Percentiles rank a stretch among this genome's conserved stretches.
Evolutionary conservation across 2,329 filamentous ascomycete species (phyloP).

Genomic region (Paracoccidioides brasiliensis): DNA sequence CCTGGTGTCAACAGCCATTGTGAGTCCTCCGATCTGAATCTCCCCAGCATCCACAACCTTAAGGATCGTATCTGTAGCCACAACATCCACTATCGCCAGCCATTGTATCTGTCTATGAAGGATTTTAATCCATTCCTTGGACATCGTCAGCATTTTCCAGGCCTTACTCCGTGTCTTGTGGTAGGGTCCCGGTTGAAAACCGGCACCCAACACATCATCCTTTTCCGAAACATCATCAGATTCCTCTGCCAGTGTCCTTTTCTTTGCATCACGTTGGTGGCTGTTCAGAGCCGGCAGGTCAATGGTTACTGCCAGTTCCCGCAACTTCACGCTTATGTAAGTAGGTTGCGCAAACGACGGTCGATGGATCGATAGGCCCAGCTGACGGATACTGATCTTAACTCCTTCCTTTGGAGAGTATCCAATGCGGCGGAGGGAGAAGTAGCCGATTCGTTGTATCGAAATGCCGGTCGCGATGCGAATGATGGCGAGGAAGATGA

Average conservation of each 20-base stretch:
- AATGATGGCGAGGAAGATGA: slow-evolving; percentile 83
- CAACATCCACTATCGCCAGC: slow-evolving; percentile 78
- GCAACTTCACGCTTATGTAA: slow-evolving; percentile 82
- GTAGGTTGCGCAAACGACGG: slow-evolving; percentile 96
- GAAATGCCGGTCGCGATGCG: slow-evolving; percentile 88
- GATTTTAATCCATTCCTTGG: slow-evolving; percentile 76
- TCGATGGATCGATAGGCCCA: slow-evolving; percentile 78
- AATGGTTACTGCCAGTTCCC: slow-evolving; percentile 71
- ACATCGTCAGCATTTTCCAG: slow-evolving; percentile 63
- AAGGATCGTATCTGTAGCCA: slow-evolving; percentile 66
- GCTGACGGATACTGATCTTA: slow-evolving; percentile 74
- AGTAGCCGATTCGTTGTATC: slow-evolving; percentile 87
- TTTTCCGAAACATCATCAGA: slow-evolving; percentile 8
- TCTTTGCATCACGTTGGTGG: slow-evolving; percentile 8
- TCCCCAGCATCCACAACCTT: slow-evolving; percentile 70
- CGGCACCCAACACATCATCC: slow-evolving; percentile 5
- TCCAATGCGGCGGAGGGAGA: slow-evolving; percentile 78
- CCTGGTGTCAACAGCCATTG: slow-evolving; percentile 78
- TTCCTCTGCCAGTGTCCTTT: slow-evolving; percentile 13
- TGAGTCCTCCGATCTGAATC: slow-evolving; percentile 71
- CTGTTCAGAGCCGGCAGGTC: slow-evolving; percentile 48
- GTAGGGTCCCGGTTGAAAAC: neutral
- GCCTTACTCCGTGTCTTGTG: slow-evolving; percentile 47
- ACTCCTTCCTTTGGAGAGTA: slow-evolving; percentile 83
- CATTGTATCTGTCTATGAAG: slow-evolving; percentile 78